Base-by-base conservation (phyloP, 1,284 basidiomycete species). In the Irpex sp. region DNA sequence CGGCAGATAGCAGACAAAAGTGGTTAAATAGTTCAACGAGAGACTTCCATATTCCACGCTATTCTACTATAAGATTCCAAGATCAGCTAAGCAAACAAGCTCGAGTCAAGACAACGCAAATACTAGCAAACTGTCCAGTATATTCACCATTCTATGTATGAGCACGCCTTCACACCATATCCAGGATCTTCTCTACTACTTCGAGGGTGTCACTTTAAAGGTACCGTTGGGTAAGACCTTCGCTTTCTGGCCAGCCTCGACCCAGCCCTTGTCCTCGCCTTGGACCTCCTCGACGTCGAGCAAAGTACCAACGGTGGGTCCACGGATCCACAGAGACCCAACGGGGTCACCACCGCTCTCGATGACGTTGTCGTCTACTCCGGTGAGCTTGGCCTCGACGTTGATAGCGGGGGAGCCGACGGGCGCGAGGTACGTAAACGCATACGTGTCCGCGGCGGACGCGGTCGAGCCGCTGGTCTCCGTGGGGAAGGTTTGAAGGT, bases 401-500 rank as follows among this genome's bases (percentile, higher is more conserved):
- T 92, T 93, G 62, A 89, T 80, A 35, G 84, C 81, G 1, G 92
- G 91, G 5, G 91, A 86, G 1, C 91, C 91, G 19, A 85, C 83
- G 67, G 88, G 87, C 1, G 87, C 84, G 3, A 77, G 63, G 17
- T 76, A 75, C 21, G 69, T 67, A 64, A 74, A 71, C 0, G 72
- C 67, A 26, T 70, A 68, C 2, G 68, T 68, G 39, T 74, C 71
- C 2, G 72, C 68, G 13, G 75, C 72, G 31, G 75, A 71, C 15
- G 75, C 68, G 11, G 66, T 63, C 4, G 69, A 55, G 1, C 68
- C 68, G 13, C 57, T 61, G 60, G 55, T 66, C 53, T 57, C 54
- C 36, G 51, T 60, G n/a, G 82, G 78, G 73, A 93, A 86, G 15
- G 84, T 81, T 73, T 93, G 91, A 56, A 93, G 74, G 70, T 93